phyloP scores from a whole-genome alignment of 306 rosid species.

The Fragaria nilgerrensis region DNA sequence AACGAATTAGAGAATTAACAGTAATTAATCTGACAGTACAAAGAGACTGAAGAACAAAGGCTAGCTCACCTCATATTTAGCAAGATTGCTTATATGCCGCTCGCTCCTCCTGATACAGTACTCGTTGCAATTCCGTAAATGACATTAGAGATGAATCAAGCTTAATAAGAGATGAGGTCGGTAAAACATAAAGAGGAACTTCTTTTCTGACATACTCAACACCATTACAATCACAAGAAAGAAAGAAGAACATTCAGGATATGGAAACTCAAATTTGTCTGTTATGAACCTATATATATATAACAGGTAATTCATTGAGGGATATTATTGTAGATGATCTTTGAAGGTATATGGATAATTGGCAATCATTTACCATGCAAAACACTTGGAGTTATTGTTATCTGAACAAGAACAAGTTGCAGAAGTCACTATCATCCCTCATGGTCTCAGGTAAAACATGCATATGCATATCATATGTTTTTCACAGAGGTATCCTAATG shows the following conservation, averaged over 20 bases:
- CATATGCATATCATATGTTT: too few species aligned
- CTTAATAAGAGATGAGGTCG: constrained; percentile 57
- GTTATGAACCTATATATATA: not conserved
- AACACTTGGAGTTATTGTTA: too few species aligned
- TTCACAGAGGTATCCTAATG: too few species aligned
- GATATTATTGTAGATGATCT: not conserved
- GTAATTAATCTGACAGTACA: not conserved
- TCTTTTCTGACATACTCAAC: constrained; percentile 85
- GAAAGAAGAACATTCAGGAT: constrained; percentile 23
- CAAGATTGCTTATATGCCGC: constrained; percentile 77
- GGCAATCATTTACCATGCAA: too few species aligned
- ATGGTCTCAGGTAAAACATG: too few species aligned
- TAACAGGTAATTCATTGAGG: constrained; percentile 6
- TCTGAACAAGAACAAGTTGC: too few species aligned
- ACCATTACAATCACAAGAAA: constrained; percentile 58
- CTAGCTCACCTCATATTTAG: constrained; percentile 69
- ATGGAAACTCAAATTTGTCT: constrained; percentile 21
- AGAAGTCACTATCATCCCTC: too few species aligned
- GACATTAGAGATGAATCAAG: constrained; percentile 73
- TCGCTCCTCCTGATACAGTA: constrained; percentile 87
- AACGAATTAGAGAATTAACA: not conserved
- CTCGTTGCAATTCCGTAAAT: constrained; percentile 79
- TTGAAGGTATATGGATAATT: too few species aligned
- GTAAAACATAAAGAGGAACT: constrained; percentile 82
- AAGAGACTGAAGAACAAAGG: constrained; percentile 21